Percentiles rank a stretch among this genome's conserved stretches.
Evolutionary conservation across 768 basidiomycete species (phyloP).

Genomic region (Serendipita sp.): DNA sequence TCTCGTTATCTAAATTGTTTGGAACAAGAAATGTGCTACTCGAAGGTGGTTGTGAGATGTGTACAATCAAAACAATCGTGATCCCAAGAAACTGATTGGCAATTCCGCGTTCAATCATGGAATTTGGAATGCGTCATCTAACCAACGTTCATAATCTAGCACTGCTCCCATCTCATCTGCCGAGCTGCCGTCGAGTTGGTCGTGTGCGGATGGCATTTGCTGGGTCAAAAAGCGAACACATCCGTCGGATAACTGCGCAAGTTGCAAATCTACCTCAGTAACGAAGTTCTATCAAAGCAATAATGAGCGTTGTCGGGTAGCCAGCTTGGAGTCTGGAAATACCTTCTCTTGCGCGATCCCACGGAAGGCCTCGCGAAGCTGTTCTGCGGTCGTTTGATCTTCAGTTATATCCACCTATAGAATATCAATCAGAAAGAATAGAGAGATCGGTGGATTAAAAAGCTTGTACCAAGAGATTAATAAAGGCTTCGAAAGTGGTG

Average conservation of each 20-base stretch:
- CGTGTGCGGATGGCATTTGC: constrained; percentile 47
- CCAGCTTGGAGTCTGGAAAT: background rate
- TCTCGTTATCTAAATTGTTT: too few relatives aligned
- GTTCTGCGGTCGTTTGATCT: constrained; percentile 86
- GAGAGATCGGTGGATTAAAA: too few relatives aligned
- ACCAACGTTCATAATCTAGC: constrained; percentile 13
- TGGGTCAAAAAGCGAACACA: constrained; percentile 71
- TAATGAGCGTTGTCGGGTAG: background rate
- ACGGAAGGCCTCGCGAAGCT: constrained; percentile 85
- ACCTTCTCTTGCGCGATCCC: constrained; percentile 86
- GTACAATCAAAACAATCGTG: too few relatives aligned
- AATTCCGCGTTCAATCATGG: too few relatives aligned
- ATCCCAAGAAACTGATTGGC: too few relatives aligned
- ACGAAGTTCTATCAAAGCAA: constrained; percentile 55
- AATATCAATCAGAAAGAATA: background rate
- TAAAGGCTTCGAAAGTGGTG: constrained; percentile 85
- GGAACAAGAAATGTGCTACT: too few relatives aligned
- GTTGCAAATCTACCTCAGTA: constrained; percentile 79
- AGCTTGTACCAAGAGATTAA: constrained; percentile 62
- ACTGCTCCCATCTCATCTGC: background rate
- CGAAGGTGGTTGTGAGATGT: too few relatives aligned
- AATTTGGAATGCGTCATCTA: background rate
- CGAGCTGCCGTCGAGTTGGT: background rate
- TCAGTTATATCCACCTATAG: constrained; percentile 84
- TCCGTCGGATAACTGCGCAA: constrained; percentile 61